A percentile compares a stretch with the other conserved stretches of the same genome.
These are phyloP conservation scores for Achlya hypogyna DNA, from an alignment of 352 stramenopile genomes.

Conservation along the genomic window DNA sequence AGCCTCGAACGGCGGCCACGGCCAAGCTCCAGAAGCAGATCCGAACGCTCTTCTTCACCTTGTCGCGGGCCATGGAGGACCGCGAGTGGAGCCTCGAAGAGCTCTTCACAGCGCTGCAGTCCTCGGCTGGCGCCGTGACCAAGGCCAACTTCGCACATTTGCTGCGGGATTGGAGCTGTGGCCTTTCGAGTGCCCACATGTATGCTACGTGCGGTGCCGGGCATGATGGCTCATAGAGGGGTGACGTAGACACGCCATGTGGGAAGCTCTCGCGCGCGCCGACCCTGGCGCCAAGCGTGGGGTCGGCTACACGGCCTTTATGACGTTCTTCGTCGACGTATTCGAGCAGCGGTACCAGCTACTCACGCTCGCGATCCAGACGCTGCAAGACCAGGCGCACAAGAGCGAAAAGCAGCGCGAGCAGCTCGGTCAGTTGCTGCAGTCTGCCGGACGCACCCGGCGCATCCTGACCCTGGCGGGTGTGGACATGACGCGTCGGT, in stretches of 20 bases:
- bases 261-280: not conserved
- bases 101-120: not conserved
- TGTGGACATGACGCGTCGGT: not conserved
- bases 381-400: not conserved
- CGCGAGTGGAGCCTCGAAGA: not conserved
- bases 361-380: constrained; percentile 1
- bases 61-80: constrained; percentile 5
- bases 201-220: not conserved
- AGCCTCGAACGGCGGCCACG: not conserved
- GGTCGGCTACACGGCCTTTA: constrained; percentile 1
- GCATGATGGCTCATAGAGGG: not conserved
- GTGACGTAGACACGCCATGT: constrained; percentile 6
- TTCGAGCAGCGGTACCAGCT: constrained; percentile 3
- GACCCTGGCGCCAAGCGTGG: not conserved
- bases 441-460: not conserved
- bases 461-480: constrained; percentile 1
- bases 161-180: not conserved
- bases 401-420: not conserved
- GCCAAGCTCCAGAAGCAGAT: constrained; percentile 3
- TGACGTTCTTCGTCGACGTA: constrained; percentile 8
- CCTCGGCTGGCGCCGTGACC: not conserved
- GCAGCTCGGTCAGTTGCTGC: not conserved
- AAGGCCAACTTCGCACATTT: constrained; percentile 6
- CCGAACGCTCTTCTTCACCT: constrained; percentile 9
- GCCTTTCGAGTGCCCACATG: constrained; percentile 7